A percentile compares a stretch with the other conserved stretches of the same genome.
phyloP scores from a whole-genome alignment of 106 monocot species.

The Dendrobium chrysotoxum region DNA sequence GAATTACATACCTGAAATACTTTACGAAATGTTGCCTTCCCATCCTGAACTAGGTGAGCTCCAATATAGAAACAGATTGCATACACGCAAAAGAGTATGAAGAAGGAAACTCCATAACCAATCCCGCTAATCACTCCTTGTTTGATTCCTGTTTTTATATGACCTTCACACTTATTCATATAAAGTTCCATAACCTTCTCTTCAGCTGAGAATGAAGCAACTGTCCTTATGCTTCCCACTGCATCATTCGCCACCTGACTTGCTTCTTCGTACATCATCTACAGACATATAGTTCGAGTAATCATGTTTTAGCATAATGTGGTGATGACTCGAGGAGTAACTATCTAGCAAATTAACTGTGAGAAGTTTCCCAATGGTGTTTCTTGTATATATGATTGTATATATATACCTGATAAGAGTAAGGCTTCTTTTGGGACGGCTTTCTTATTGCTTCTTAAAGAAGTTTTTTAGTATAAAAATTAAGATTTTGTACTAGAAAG shows the following conservation, averaged over 20 bases:
- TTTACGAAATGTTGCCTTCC: constrained; percentile 1
- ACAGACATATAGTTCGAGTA: neutral
- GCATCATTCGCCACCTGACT: neutral
- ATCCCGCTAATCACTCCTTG: neutral
- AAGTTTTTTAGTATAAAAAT: too few relatives aligned
- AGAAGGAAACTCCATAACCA: neutral
- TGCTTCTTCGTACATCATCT: constrained; percentile 3
- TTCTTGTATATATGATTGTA: too few relatives aligned
- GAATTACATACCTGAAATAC: neutral
- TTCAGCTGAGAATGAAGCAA: constrained; percentile 6
- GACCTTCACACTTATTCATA: neutral
- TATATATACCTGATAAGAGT: too few relatives aligned
- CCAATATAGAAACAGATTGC: neutral
- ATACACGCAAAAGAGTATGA: neutral
- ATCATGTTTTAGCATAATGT: too few relatives aligned
- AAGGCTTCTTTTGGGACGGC: too few relatives aligned
- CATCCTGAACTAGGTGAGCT: neutral
- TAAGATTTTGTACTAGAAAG: too few relatives aligned
- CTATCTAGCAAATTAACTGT: too few relatives aligned
- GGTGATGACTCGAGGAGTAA: too few relatives aligned
- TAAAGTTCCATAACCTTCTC: constrained; percentile 6
- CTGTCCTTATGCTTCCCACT: too few relatives aligned
- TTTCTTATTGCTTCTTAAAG: too few relatives aligned
- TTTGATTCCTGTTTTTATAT: neutral
- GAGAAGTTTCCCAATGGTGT: too few relatives aligned